Conservation (phyloP, 192 early-diverging fungal species). For the Coemansia asiatica region DNA sequence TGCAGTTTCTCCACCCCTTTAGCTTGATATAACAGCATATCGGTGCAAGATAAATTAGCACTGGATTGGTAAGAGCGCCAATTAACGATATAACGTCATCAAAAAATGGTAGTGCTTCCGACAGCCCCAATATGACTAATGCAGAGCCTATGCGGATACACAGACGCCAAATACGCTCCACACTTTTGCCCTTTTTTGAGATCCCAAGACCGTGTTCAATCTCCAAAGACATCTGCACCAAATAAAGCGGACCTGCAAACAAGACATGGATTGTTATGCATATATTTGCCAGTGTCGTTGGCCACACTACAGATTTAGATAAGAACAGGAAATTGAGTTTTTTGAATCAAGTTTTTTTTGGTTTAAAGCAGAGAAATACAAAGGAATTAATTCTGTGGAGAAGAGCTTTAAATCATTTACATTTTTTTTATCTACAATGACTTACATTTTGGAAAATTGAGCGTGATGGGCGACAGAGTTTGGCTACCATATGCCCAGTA, state of each 20-base stretch:
- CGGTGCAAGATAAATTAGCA: slow-evolving; percentile 73
- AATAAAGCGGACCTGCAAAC: slow-evolving; percentile 69
- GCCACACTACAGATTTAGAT: slow-evolving; percentile 32
- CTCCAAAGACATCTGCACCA: slow-evolving; percentile 69
- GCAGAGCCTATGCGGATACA: slow-evolving; percentile 57
- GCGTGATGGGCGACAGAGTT: slow-evolving; percentile 63
- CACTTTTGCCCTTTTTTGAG: slow-evolving; percentile 48
- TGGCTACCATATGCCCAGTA: slow-evolving; percentile 69
- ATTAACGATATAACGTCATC: slow-evolving; percentile 72
- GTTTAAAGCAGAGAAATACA: too few relatives aligned
- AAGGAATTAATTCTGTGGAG: too few relatives aligned
- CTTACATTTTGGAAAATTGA: slow-evolving; percentile 63
- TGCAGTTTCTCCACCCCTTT: slow-evolving; percentile 60
- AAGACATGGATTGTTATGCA: slow-evolving; percentile 75
- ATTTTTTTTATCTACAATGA: too few relatives aligned
- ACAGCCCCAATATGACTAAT: slow-evolving; percentile 55
- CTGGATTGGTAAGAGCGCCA: slow-evolving; percentile 68
- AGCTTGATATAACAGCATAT: slow-evolving; percentile 68
- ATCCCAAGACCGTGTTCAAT: slow-evolving; percentile 52
- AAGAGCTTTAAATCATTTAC: too few relatives aligned
- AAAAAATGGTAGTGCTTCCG: slow-evolving; percentile 71
- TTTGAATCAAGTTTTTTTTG: too few relatives aligned
- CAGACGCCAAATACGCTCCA: slow-evolving; percentile 56
- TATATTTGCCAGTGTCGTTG: slow-evolving; percentile 62
- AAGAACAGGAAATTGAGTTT: not conserved